Conservation (phyloP, 257 asterid species). For the Solanum arcanum region DNA sequence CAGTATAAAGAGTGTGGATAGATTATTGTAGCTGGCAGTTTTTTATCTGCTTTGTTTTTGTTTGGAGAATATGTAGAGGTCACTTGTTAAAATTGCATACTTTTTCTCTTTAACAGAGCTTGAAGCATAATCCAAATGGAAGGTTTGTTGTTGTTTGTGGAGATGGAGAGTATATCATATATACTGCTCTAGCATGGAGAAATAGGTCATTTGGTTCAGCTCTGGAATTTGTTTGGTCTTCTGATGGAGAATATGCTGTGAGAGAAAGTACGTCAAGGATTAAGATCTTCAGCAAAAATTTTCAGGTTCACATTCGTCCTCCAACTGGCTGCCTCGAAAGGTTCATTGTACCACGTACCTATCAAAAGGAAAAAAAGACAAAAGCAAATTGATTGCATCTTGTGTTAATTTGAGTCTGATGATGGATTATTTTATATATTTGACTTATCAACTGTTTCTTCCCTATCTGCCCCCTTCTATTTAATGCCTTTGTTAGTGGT, state of each 20-base stretch:
- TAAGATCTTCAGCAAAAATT: slow-evolving; percentile 73
- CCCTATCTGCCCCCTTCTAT: background rate
- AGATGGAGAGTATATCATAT: slow-evolving; percentile 92
- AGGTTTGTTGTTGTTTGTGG: slow-evolving; percentile 98
- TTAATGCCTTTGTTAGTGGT: background rate
- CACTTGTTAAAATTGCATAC: background rate
- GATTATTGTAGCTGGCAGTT: background rate
- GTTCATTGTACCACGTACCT: background rate
- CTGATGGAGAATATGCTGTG: slow-evolving; percentile 97
- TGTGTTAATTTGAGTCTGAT: background rate
- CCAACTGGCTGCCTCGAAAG: background rate
- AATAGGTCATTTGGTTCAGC: slow-evolving; percentile 95
- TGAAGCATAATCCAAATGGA: slow-evolving; percentile 98
- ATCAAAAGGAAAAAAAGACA: background rate
- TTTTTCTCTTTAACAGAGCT: slow-evolving; percentile 37
- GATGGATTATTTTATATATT: background rate
- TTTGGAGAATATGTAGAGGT: background rate
- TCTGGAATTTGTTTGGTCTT: slow-evolving; percentile 93
- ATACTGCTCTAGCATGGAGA: slow-evolving; percentile 99
- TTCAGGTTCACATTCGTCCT: slow-evolving; percentile 39
- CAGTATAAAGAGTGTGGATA: background rate
- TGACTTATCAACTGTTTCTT: background rate
- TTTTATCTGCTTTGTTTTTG: background rate
- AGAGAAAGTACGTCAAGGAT: slow-evolving; percentile 94
- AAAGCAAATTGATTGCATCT: background rate